These are phyloP conservation scores for Saccharomyces cerevisiae DNA, from an alignment of 805 yeast species.

Conservation along the genomic window DNA sequence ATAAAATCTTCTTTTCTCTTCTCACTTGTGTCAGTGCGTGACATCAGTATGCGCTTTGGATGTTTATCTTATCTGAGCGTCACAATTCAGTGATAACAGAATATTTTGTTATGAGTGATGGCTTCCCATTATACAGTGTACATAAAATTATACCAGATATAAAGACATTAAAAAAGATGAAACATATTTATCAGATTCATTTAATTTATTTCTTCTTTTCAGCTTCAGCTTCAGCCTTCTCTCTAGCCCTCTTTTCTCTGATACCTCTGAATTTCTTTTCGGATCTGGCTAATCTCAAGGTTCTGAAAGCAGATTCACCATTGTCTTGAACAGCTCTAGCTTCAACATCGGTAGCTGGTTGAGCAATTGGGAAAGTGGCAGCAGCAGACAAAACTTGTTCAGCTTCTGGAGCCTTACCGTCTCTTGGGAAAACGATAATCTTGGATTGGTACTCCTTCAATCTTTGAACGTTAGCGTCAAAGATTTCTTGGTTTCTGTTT, in stretches of 20 bases:
- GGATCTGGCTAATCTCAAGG: slow-evolving; percentile 92
- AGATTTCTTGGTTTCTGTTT: slow-evolving; percentile 94
- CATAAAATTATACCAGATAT: slow-evolving; percentile 21
- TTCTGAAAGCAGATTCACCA: slow-evolving; percentile 79
- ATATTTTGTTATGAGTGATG: slow-evolving; percentile 23
- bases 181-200: background rate
- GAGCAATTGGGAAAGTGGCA: slow-evolving; percentile 86
- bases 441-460: slow-evolving; percentile 93
- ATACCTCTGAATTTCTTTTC: slow-evolving; percentile 89
- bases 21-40: too few relatives aligned
- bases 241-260: slow-evolving; percentile 96
- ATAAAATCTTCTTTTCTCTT: background rate
- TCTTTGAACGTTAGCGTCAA: slow-evolving; percentile 91
- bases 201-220: slow-evolving; percentile 87
- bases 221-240: slow-evolving; percentile 98
- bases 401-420: slow-evolving; percentile 74
- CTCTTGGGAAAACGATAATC: slow-evolving; percentile 92
- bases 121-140: slow-evolving; percentile 31
- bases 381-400: slow-evolving; percentile 67
- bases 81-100: background rate
- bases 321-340: slow-evolving; percentile 83
- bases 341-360: slow-evolving; percentile 60
- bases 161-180: slow-evolving; percentile 6
- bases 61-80: background rate
- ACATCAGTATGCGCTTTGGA: too few relatives aligned